Evolutionary conservation across 805 yeast genomes (phyloP).

Genomic region (Spathaspora girioi): DNA sequence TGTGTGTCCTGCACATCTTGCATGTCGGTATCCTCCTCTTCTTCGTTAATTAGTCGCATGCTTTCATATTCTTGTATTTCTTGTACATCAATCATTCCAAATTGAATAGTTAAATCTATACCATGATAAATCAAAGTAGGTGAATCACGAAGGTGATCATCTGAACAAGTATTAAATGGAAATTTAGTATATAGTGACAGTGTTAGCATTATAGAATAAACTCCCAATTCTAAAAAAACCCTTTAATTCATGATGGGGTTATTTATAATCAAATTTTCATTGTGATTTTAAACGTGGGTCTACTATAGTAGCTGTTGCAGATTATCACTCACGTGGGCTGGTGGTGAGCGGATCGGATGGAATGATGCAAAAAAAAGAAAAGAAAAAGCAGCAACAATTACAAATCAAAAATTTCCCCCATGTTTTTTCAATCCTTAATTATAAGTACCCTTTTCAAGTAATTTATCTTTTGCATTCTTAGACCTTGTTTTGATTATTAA

Average conservation of each 20-base stretch:
- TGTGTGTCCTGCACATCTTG: background rate
- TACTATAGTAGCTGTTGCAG: background rate
- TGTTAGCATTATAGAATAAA: background rate
- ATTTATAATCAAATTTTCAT: background rate
- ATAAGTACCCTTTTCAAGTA: no score
- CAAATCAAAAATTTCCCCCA: background rate
- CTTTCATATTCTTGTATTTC: background rate
- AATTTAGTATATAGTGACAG: slow-evolving; percentile 5
- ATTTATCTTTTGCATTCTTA: no score
- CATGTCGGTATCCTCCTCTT: background rate
- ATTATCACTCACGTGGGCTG: background rate
- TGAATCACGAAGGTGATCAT: slow-evolving; percentile 10
- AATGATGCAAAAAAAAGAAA: background rate
- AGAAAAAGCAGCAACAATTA: background rate
- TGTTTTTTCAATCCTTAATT: no score
- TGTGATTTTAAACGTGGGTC: background rate
- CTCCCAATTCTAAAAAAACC: background rate
- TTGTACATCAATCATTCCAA: background rate
- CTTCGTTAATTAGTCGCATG: background rate
- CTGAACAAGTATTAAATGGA: slow-evolving; percentile 12
- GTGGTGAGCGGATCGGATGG: background rate
- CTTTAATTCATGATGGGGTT: background rate
- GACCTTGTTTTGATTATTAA: no score
- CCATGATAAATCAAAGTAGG: slow-evolving; percentile 6
- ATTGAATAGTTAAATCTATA: slow-evolving; percentile 1